Evolutionary conservation across 2,329 filamentous ascomycete genomes (phyloP).

Genomic region (Grosmannia penicillata): DNA sequence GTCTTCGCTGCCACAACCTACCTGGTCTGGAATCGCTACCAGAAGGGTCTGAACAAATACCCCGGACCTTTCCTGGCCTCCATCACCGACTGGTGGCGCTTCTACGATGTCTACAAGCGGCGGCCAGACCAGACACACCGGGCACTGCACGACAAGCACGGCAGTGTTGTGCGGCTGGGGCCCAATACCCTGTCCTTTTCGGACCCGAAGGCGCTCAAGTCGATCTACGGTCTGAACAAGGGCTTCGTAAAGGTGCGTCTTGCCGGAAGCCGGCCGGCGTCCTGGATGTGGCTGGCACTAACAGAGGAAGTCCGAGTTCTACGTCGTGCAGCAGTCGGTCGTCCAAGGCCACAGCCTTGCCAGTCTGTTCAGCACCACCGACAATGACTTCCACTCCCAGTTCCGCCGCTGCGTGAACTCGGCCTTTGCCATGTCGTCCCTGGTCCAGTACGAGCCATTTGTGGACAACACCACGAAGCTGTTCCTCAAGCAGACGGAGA

Average conservation of each 20-base stretch:
- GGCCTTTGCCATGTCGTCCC: slow-evolving; percentile 62
- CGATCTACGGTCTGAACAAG: slow-evolving; percentile 72
- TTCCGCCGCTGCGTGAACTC: slow-evolving; percentile 62
- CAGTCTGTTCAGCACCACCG: slow-evolving; percentile 62
- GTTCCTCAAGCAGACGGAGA: slow-evolving; percentile 50
- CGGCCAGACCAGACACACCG: slow-evolving; percentile 55
- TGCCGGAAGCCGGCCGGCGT: no score
- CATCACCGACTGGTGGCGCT: slow-evolving; percentile 59
- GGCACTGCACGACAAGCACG: slow-evolving; percentile 53
- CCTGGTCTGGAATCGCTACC: slow-evolving; percentile 32
- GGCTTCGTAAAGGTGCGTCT: slow-evolving; percentile 59
- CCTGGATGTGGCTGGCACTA: no score
- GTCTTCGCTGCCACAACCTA: slow-evolving; percentile 21
- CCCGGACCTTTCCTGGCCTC: slow-evolving; percentile 58
- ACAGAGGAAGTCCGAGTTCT: slow-evolving; percentile 55
- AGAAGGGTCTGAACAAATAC: slow-evolving; percentile 50
- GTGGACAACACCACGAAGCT: slow-evolving; percentile 61
- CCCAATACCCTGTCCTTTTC: slow-evolving; percentile 63
- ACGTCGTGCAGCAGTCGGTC: slow-evolving; percentile 62
- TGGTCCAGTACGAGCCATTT: slow-evolving; percentile 67
- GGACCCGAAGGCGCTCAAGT: slow-evolving; percentile 56
- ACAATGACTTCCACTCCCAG: slow-evolving; percentile 61
- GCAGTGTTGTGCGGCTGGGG: slow-evolving; percentile 59
- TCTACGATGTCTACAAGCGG: slow-evolving; percentile 50
- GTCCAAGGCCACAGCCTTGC: slow-evolving; percentile 52